Evolutionary conservation across 2,329 filamentous ascomycete species (phyloP).

Genomic region (Aphanocladium album): DNA sequence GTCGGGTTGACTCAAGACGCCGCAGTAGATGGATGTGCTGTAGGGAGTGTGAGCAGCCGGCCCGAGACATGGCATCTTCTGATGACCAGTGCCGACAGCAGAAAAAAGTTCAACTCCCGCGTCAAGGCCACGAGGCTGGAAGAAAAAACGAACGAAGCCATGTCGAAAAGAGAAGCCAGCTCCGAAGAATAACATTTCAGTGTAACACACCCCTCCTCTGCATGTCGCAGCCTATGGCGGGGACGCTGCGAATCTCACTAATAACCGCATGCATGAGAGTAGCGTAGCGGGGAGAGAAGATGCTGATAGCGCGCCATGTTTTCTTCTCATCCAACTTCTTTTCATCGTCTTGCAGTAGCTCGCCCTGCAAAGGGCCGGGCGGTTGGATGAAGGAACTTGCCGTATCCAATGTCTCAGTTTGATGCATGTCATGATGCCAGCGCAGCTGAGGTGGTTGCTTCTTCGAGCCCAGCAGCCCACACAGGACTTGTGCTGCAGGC

Average conservation of each 20-base stretch:
- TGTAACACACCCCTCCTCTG: neutral
- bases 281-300: neutral
- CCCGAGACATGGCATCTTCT: slow-evolving; percentile 4
- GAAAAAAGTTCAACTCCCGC: neutral
- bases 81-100: neutral
- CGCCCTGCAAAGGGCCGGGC: neutral
- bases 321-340: neutral
- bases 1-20: slow-evolving; percentile 3
- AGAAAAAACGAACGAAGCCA: neutral
- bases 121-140: neutral
- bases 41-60: neutral
- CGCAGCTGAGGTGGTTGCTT: neutral
- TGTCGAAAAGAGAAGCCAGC: slow-evolving; percentile 3
- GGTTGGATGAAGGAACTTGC: neutral
- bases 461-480: neutral
- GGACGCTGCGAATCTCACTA: neutral
- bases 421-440: slow-evolving; percentile 3
- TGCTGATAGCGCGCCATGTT: neutral
- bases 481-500: neutral
- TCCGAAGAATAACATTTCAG: neutral
- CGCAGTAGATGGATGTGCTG: neutral
- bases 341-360: neutral
- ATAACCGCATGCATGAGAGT: neutral
- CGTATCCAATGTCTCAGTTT: slow-evolving; percentile 2
- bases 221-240: neutral